phyloP scores from a whole-genome alignment of 768 basidiomycete species.

The Porphyrellus cyaneotinctus region DNA sequence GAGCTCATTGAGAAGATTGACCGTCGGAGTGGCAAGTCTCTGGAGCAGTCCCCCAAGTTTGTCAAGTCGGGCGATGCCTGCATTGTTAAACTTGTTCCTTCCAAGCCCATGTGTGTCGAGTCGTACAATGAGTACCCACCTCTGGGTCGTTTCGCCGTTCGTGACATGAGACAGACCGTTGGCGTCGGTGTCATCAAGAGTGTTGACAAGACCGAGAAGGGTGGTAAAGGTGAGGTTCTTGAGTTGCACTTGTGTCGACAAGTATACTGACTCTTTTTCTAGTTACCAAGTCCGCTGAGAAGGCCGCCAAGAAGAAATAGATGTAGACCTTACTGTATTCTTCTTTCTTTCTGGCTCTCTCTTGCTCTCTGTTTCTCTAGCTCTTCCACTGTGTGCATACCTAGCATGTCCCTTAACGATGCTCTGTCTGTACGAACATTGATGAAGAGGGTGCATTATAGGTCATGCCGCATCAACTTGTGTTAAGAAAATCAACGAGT shows the following conservation, averaged over 20 bases:
- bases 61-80: slow-evolving; percentile 99
- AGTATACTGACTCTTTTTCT: slow-evolving; percentile 15
- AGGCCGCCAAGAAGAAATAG: slow-evolving; percentile 92
- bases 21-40: slow-evolving; percentile 92
- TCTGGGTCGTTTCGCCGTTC: slow-evolving; percentile 98
- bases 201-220: slow-evolving; percentile 92
- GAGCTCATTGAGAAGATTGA: slow-evolving; percentile 99
- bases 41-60: slow-evolving; percentile 89
- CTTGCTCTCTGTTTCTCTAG: slow-evolving; percentile 38
- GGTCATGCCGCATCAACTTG: slow-evolving; percentile 13
- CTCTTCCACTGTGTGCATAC: slow-evolving; percentile 31
- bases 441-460: slow-evolving; percentile 32
- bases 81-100: slow-evolving; percentile 95
- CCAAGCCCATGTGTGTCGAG: slow-evolving; percentile 96
- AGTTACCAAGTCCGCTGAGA: slow-evolving; percentile 96
- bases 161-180: slow-evolving; percentile 99
- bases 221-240: slow-evolving; percentile 69
- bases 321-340: slow-evolving; percentile 66
- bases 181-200: slow-evolving; percentile 98
- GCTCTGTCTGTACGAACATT: slow-evolving; percentile 48
- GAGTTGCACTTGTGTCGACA: neutral
- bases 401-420: slow-evolving; percentile 32
- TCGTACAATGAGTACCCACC: slow-evolving; percentile 97
- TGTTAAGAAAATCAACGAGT: no score
- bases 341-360: slow-evolving; percentile 45